Evolutionary conservation across 768 basidiomycete species (phyloP).

Genomic region (Xerocomellus dryophilus): DNA sequence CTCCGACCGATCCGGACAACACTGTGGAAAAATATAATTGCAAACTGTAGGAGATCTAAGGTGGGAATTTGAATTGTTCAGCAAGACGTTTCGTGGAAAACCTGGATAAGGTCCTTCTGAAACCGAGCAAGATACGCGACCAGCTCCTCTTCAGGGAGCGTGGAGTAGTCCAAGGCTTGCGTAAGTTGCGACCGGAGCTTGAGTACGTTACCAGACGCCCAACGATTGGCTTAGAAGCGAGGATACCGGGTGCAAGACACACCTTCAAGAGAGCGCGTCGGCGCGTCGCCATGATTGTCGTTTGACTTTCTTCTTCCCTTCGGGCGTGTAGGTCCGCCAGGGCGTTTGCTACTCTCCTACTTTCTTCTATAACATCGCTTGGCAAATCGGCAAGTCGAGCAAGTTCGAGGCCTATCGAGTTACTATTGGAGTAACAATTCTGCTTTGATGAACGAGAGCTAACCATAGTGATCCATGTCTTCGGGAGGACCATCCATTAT

Average conservation of each 20-base stretch:
- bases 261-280: slow-evolving; percentile 71
- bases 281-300: slow-evolving; percentile 53
- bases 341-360: slow-evolving; percentile 54
- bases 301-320: slow-evolving; percentile 60
- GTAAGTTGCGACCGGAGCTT: slow-evolving; percentile 73
- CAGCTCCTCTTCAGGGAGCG: slow-evolving; percentile 70
- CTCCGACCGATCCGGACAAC: background rate
- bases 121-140: slow-evolving; percentile 61
- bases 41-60: slow-evolving; percentile 5
- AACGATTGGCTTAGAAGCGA: background rate
- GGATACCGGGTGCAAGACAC: slow-evolving; percentile 10
- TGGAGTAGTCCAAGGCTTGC: slow-evolving; percentile 70
- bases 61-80: slow-evolving; percentile 5
- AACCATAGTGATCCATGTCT: slow-evolving; percentile 71
- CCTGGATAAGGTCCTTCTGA: slow-evolving; percentile 66
- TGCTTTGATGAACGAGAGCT: slow-evolving; percentile 5
- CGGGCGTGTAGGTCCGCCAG: slow-evolving; percentile 57
- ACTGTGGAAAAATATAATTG: slow-evolving; percentile 1
- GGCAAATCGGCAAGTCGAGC: slow-evolving; percentile 88
- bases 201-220: background rate
- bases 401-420: slow-evolving; percentile 73
- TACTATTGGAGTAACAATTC: background rate
- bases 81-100: slow-evolving; percentile 30
- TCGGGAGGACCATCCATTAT: slow-evolving; percentile 71
- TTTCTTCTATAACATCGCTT: slow-evolving; percentile 59